These are phyloP conservation scores for Westerdykella sp. DNA, from an alignment of 2,329 filamentous ascomycete genomes.

Conservation along the genomic window DNA sequence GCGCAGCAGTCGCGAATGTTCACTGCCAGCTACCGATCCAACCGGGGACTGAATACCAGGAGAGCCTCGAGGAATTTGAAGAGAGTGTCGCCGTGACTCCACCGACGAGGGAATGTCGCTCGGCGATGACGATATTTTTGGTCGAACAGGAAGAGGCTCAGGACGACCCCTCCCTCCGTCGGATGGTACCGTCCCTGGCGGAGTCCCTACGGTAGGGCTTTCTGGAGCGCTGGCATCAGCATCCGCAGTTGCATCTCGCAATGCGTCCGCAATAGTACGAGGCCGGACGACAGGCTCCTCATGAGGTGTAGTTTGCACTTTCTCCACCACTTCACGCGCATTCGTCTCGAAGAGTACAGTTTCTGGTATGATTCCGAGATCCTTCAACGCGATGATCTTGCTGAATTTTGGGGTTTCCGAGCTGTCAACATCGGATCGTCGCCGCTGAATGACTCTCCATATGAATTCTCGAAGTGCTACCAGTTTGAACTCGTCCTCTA, in stretches of 20 bases:
- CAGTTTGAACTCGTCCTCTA: slow-evolving; percentile 85
- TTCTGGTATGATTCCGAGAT: slow-evolving; percentile 71
- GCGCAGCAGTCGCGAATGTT: slow-evolving; percentile 35
- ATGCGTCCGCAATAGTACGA: slow-evolving; percentile 82
- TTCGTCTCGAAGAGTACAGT: slow-evolving; percentile 82
- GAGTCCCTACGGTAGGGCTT: slow-evolving; percentile 6
- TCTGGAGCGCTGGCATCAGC: slow-evolving; percentile 54
- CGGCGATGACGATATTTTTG: slow-evolving; percentile 13
- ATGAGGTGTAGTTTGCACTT: slow-evolving; percentile 25
- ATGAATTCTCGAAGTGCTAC: slow-evolving; percentile 84
- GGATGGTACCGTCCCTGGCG: slow-evolving; percentile 4
- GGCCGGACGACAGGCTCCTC: slow-evolving; percentile 38
- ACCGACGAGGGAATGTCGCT: slow-evolving; percentile 18
- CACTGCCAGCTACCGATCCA: slow-evolving; percentile 24
- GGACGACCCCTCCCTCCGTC: background rate
- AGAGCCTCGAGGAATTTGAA: slow-evolving; percentile 24
- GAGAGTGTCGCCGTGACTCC: slow-evolving; percentile 30
- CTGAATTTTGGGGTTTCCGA: slow-evolving; percentile 49
- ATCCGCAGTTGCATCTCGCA: slow-evolving; percentile 85
- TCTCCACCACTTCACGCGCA: slow-evolving; percentile 42
- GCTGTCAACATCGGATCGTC: slow-evolving; percentile 49
- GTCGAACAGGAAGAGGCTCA: slow-evolving; percentile 15
- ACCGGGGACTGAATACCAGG: slow-evolving; percentile 24
- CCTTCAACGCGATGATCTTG: slow-evolving; percentile 67
- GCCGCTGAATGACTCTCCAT: slow-evolving; percentile 73